phyloP scores from a whole-genome alignment of 768 basidiomycete species.

The Hygrocybe coccinea region DNA sequence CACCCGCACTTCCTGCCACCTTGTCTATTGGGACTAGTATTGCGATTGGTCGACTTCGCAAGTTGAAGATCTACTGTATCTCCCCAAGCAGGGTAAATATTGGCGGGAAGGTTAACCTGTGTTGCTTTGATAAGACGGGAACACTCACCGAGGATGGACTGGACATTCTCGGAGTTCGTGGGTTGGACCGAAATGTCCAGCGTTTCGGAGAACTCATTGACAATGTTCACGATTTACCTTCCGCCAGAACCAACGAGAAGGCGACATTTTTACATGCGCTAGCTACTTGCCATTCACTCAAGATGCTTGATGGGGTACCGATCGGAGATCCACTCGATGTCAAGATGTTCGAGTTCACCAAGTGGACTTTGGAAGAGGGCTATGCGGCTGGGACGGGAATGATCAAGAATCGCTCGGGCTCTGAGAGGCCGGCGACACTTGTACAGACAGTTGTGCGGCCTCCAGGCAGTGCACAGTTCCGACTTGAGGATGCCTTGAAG shows the following conservation, averaged over 20 bases:
- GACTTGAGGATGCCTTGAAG: constrained; percentile 89
- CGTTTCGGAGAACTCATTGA: constrained; percentile 88
- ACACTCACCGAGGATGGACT: constrained; percentile 97
- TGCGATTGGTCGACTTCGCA: constrained; percentile 82
- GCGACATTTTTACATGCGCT: constrained; percentile 88
- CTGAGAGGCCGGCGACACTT: constrained; percentile 70
- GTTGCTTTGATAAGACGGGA: constrained; percentile 99
- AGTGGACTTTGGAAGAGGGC: constrained; percentile 95
- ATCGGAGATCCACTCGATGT: constrained; percentile 95
- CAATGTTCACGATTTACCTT: constrained; percentile 80
- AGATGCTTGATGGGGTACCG: constrained; percentile 79
- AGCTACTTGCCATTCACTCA: constrained; percentile 93
- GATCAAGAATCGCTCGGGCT: constrained; percentile 58
- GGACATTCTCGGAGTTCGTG: constrained; percentile 91
- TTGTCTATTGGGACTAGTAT: constrained; percentile 97
- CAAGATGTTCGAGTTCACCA: constrained; percentile 97
- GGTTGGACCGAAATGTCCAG: constrained; percentile 67
- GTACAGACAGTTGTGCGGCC: constrained; percentile 97
- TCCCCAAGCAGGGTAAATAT: constrained; percentile 94
- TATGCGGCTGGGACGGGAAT: constrained; percentile 62
- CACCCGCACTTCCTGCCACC: constrained; percentile 94
- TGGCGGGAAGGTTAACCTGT: constrained; percentile 92
- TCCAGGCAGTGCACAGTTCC: constrained; percentile 87
- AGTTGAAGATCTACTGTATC: constrained; percentile 89
- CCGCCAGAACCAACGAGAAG: constrained; percentile 51